These are phyloP conservation scores for Sutorius eximius DNA, from an alignment of 1,284 basidiomycete genomes.

Conservation along the genomic window DNA sequence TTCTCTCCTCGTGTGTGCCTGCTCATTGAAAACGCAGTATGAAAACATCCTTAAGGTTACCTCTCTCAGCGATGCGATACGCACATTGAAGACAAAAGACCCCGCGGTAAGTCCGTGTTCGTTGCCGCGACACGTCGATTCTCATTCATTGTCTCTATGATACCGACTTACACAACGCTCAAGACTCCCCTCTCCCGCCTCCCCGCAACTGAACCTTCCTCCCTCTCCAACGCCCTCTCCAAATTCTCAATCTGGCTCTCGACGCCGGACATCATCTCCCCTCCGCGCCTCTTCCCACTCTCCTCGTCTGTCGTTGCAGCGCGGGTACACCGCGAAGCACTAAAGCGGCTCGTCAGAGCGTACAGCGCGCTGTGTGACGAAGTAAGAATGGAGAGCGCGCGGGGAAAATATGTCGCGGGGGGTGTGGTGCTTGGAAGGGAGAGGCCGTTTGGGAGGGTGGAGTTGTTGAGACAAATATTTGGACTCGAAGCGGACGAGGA, in stretches of 20 bases:
- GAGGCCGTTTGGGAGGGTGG: constrained; percentile 44
- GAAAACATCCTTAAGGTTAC: constrained; percentile 70
- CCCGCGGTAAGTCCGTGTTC: constrained; percentile 48
- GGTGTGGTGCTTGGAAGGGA: constrained; percentile 84
- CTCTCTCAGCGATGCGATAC: constrained; percentile 67
- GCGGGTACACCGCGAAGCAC: constrained; percentile 72
- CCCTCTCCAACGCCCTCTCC: constrained; percentile 55
- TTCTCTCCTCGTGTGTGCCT: neutral
- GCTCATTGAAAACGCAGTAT: constrained; percentile 49
- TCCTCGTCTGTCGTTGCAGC: constrained; percentile 65
- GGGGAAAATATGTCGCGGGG: constrained; percentile 76
- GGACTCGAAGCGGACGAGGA: too few relatives aligned
- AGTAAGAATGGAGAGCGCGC: constrained; percentile 65
- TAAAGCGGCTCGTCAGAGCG: constrained; percentile 64
- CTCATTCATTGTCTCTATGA: neutral
- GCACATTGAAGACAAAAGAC: constrained; percentile 54
- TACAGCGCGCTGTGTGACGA: constrained; percentile 74
- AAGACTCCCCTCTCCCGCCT: constrained; percentile 76
- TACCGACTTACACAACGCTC: neutral
- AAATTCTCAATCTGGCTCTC: constrained; percentile 72
- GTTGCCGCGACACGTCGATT: too few relatives aligned
- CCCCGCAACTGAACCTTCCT: constrained; percentile 54
- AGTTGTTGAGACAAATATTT: too few relatives aligned
- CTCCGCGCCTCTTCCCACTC: constrained; percentile 72
- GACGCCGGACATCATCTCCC: constrained; percentile 72